A percentile compares a stretch with the other conserved stretches of the same genome.
These are phyloP conservation scores for Trichoderma orchidacearum DNA, from an alignment of 495 filamentous ascomycete species.

Conservation along the genomic window DNA sequence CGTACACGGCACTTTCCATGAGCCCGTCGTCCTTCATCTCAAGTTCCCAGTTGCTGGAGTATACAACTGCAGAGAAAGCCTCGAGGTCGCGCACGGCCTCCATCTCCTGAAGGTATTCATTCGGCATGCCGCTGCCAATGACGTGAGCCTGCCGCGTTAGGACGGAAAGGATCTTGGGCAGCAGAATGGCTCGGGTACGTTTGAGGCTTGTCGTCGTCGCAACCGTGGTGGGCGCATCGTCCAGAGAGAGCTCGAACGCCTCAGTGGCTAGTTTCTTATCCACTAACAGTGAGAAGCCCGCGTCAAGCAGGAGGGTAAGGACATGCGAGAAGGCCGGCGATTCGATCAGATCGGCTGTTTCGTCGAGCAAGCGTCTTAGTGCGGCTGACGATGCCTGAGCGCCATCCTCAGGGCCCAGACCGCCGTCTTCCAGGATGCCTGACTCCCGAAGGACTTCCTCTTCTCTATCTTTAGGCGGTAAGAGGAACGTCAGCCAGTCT, in stretches of 20 bases:
- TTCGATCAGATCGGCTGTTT: slow-evolving; percentile 90
- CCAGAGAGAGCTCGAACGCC: slow-evolving; percentile 49
- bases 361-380: slow-evolving; percentile 81
- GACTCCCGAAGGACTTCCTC: slow-evolving; percentile 70
- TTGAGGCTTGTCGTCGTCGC: slow-evolving; percentile 18
- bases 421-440: slow-evolving; percentile 48
- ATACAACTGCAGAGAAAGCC: slow-evolving; percentile 87
- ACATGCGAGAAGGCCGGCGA: slow-evolving; percentile 80
- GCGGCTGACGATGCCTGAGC: slow-evolving; percentile 26
- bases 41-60: slow-evolving; percentile 73
- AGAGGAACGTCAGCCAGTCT: slow-evolving; percentile 74
- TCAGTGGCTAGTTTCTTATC: slow-evolving; percentile 64
- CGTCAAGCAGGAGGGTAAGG: slow-evolving; percentile 71
- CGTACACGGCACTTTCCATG: slow-evolving; percentile 5
- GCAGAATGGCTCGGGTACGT: slow-evolving; percentile 50
- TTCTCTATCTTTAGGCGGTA: slow-evolving; percentile 68
- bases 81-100: slow-evolving; percentile 78
- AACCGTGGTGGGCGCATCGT: slow-evolving; percentile 11
- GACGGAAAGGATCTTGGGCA: slow-evolving; percentile 79
- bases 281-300: slow-evolving; percentile 68
- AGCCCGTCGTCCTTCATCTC: slow-evolving; percentile 40
- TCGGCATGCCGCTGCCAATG: slow-evolving; percentile 73
- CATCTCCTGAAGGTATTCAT: slow-evolving; percentile 79
- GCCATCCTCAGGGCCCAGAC: slow-evolving; percentile 8
- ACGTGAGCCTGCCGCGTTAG: slow-evolving; percentile 77